phyloP scores from a whole-genome alignment of 768 basidiomycete genomes.

The Hericium rajendrae region DNA sequence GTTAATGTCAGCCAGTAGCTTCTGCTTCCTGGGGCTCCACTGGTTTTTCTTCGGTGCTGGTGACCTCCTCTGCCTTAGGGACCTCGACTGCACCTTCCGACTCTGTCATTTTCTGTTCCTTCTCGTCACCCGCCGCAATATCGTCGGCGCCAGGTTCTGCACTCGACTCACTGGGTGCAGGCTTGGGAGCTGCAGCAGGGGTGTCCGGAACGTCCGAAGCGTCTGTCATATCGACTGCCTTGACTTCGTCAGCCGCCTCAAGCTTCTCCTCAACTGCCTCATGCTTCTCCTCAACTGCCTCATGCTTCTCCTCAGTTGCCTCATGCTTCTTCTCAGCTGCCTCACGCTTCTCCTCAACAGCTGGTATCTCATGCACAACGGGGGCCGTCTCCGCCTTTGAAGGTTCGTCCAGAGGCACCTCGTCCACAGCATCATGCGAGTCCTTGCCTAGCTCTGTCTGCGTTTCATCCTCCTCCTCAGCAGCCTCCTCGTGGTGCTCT shows the following conservation, averaged over 20 bases:
- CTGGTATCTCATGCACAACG: not conserved
- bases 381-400: not conserved
- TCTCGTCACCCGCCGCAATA: not conserved
- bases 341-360: not conserved
- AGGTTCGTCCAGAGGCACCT: not conserved
- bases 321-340: not conserved
- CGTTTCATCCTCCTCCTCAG: not conserved
- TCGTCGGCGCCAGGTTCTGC: conserved; percentile 12
- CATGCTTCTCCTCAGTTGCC: not conserved
- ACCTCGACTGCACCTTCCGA: conserved; percentile 7
- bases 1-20: no score
- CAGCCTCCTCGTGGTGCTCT: not conserved
- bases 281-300: not conserved
- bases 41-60: not conserved
- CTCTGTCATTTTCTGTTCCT: conserved; percentile 10
- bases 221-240: not conserved
- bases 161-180: not conserved
- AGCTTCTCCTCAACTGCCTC: not conserved
- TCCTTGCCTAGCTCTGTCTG: not conserved
- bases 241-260: not conserved
- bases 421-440: not conserved
- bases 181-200: not conserved
- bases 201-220: not conserved
- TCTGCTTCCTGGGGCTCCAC: not conserved
- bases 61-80: conserved; percentile 1